Conservation (phyloP, 1,284 basidiomycete genomes). For the Laetiporus sulphureus region DNA sequence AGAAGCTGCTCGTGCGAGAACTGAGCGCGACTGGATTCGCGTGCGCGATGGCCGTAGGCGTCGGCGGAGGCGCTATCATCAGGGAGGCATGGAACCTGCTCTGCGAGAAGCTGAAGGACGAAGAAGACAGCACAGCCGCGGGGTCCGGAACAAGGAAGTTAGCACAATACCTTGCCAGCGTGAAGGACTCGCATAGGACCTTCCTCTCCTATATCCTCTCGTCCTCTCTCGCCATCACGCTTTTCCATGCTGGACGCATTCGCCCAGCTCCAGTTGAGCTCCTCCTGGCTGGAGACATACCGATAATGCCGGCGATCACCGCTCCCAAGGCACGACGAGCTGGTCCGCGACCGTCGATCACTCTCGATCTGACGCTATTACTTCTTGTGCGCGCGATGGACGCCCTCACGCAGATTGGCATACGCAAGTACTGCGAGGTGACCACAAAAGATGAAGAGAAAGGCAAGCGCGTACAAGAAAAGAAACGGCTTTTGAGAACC, state of each 20-base stretch:
- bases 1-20: slow-evolving; percentile 44
- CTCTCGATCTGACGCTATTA: slow-evolving; percentile 62
- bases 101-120: background rate
- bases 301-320: background rate
- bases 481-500: slow-evolving; percentile 27
- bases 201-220: slow-evolving; percentile 54
- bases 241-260: slow-evolving; percentile 45
- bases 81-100: slow-evolving; percentile 37
- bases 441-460: slow-evolving; percentile 9
- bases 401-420: slow-evolving; percentile 43
- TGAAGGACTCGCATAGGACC: slow-evolving; percentile 38
- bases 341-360: slow-evolving; percentile 37
- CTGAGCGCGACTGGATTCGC: slow-evolving; percentile 58
- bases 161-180: slow-evolving; percentile 10
- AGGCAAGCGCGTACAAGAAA: slow-evolving; percentile 11
- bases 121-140: background rate
- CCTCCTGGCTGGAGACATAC: background rate
- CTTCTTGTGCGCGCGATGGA: slow-evolving; percentile 67
- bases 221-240: slow-evolving; percentile 45
- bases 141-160: background rate
- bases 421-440: slow-evolving; percentile 27
- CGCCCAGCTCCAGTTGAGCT: slow-evolving; percentile 1
- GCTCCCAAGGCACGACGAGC: background rate
- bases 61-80: slow-evolving; percentile 55
- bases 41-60: slow-evolving; percentile 53